Evolutionary conservation across 352 stramenopile genomes (phyloP).

Genomic region (Globisporangium spinosum): DNA sequence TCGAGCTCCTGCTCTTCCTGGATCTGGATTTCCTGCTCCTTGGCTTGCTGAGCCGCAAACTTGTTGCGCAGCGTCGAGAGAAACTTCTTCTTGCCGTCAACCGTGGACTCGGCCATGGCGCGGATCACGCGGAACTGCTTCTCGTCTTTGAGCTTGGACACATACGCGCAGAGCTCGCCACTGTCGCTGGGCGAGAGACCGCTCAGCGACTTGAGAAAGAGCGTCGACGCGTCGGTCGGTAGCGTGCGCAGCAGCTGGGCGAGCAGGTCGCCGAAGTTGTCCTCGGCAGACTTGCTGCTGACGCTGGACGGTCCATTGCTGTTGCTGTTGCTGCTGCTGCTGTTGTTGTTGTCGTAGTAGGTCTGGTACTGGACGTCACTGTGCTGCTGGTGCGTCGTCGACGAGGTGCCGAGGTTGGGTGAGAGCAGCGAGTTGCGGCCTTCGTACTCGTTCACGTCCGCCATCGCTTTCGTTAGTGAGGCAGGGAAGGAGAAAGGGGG

Average conservation of each 20-base stretch:
- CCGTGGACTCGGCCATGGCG: conserved; percentile 72
- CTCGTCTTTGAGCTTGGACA: conserved; percentile 64
- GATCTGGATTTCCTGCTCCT: conserved; percentile 44
- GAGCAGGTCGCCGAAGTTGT: conserved; percentile 69
- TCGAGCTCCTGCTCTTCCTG: conserved; percentile 64
- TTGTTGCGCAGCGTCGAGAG: conserved; percentile 65
- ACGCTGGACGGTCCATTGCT: background rate
- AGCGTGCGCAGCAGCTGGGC: conserved; percentile 71
- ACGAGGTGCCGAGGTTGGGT: background rate
- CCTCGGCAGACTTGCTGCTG: background rate
- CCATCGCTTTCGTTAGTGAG: conserved; percentile 4
- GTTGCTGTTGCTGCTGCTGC: background rate
- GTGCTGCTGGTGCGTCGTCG: background rate
- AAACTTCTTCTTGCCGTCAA: conserved; percentile 81
- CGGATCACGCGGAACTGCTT: conserved; percentile 88
- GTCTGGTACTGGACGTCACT: background rate
- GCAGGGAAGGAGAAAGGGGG: background rate
- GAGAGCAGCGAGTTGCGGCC: conserved; percentile 19
- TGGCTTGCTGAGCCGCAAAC: conserved; percentile 59
- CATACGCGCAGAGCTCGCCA: conserved; percentile 73
- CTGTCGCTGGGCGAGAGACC: conserved; percentile 68
- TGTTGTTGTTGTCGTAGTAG: background rate
- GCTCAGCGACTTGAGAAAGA: conserved; percentile 77
- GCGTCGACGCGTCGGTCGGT: conserved; percentile 57
- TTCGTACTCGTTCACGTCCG: conserved; percentile 7